Base-by-base conservation (phyloP, 2,329 filamentous ascomycete species). In the Aureobasidium zeae region DNA sequence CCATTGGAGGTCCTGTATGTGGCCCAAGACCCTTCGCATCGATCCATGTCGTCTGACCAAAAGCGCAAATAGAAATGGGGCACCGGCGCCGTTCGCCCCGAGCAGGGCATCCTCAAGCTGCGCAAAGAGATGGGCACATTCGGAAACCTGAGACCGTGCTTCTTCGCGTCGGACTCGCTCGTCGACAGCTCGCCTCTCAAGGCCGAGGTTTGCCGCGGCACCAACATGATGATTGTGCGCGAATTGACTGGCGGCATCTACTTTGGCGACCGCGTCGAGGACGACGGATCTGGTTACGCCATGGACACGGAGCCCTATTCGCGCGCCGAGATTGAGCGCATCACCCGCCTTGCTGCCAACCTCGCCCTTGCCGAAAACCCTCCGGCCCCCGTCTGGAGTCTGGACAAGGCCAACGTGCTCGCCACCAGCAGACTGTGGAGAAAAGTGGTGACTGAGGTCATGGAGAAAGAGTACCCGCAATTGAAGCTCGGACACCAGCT, bases 341-440 rank as follows among this genome's bases (percentile, higher is more conserved):
- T 96, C 53, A 84, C 83, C 8, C 75, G 88, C 28, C 73, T 95
- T 30, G 88, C 82, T 2, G 89, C 79, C 5, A 78, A 82, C 66
- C 72, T 96, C 19, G 89, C 89, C 3, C 72, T 88, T 42, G 80
- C 81, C 37, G 76, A 81, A 53, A 72, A 82, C 62, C 84, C 85
- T 1, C 84, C 84, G 1, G 72, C 81, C 26, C 82, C 81, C 44
- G 86, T 95, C 34, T 86, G 79, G 81, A 86, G 78, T 59, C 69
- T 95, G 58, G 91, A 96, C 67, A 96, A 96, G 78, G 91, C 89
- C 45, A 96, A 96, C 60, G 89, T 96, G 38, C 75, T 96, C 51
- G 89, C 89, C 2, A 94, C 88, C 11, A 86, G 80, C 60, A 72
- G 89, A 30, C 70, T 96, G 56, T 96, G 89, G 89, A 74, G 89